Conservation (phyloP, 495 filamentous ascomycete genomes). For the Daldinia caldariorum region DNA sequence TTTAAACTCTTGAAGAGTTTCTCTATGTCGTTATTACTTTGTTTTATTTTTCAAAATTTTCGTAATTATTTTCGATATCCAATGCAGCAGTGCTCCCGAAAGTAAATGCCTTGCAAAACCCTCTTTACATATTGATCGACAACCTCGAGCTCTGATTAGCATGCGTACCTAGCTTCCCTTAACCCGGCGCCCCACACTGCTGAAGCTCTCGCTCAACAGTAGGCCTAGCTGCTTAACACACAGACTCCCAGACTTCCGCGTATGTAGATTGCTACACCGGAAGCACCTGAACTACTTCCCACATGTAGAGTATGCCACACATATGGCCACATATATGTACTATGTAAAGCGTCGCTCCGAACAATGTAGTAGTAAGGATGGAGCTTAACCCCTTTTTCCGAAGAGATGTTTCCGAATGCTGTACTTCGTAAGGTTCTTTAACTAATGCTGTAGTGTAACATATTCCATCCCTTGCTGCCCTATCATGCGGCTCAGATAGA, state of each 20-base stretch:
- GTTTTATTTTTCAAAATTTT: too few relatives aligned
- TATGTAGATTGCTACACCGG: neutral
- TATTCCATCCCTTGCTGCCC: neutral
- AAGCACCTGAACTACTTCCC: neutral
- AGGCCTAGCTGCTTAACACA: slow-evolving; percentile 2
- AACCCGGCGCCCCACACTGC: slow-evolving; percentile 20
- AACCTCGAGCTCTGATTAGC: neutral
- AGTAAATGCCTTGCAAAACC: too few relatives aligned
- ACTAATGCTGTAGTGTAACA: neutral
- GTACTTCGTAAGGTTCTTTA: neutral
- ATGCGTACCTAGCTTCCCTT: slow-evolving; percentile 17
- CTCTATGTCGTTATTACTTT: too few relatives aligned
- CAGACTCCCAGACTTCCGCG: neutral
- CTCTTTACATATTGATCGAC: neutral
- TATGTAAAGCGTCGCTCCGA: neutral
- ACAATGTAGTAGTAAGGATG: slow-evolving; percentile 7
- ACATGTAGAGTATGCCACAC: neutral
- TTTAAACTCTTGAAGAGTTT: too few relatives aligned
- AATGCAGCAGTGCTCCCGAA: too few relatives aligned
- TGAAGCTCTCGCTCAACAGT: slow-evolving; percentile 19
- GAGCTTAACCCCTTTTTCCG: slow-evolving; percentile 12
- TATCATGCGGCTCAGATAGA: slow-evolving; percentile 28
- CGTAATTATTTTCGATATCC: too few relatives aligned
- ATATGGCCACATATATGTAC: too few relatives aligned
- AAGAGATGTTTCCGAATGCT: slow-evolving; percentile 7